Evolutionary conservation across 257 asterid species (phyloP), one percentile per base, ranked within the genome.

Genomic region (Jacaranda copaia): DNA sequence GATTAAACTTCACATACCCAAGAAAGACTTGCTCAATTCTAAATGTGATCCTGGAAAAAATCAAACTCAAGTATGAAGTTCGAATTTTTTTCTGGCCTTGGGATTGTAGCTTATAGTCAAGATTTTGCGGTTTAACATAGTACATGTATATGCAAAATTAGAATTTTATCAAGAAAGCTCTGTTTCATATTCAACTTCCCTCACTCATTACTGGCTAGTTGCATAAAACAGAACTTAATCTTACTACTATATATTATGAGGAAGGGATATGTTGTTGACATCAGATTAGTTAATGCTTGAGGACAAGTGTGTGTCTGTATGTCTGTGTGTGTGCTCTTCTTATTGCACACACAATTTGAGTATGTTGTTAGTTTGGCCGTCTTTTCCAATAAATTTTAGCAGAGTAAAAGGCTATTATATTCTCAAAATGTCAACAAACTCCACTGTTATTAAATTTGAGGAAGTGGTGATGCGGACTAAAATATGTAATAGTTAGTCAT

Each of bases 361-460:
- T 49, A 15, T 63, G 14, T 16, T 3, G 11, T 16, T 18, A 16
- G 69, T 42, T 35, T 72, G 56, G 36, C 11, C 45, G 56, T 74
- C 36, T 68, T 74, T 56, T 2, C 79, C 57, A 72, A 52, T 25
- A 18, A 18, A 36, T 63, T 63, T 4, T 53, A 35, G 70, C 70
- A 18, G 68, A 74, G 36, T 53, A 56, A 35, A 9, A 59, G 18
- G 52, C n/a, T 60, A 35, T n/a, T 59, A 18, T 25, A 20, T 20
- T 56, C 69, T 77, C 60, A 79, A 64, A 77, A 73, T 80, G 81
- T 74, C 83, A 77, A 69, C 63, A 25, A 25, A 25, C 32, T 25
- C 72, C 62, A 52, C 8, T 51, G 25, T 49, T 71, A 68, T 62
- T 49, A 45, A 57, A 76, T 76, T 67, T 72, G 78, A 73, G 64